Base-by-base conservation (phyloP, 2,329 filamentous ascomycete species). In the Coniochaeta sp. region DNA sequence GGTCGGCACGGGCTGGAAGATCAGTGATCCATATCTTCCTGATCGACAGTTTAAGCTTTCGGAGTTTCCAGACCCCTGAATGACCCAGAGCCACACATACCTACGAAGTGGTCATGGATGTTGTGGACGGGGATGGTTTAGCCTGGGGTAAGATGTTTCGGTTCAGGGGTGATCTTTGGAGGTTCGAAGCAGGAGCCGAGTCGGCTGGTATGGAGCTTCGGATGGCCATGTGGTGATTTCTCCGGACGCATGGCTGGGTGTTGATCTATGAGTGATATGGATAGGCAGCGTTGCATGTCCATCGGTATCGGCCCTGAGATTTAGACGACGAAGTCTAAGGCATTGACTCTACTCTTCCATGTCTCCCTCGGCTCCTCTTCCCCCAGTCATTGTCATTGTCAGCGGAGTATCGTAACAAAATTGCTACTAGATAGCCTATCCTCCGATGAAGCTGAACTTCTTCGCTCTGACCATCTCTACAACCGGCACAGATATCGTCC, bases 21-120 rank as follows among this genome's bases (percentile, higher is more conserved):
- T 42, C 38, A 42, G 20, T 42, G 38, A 42, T 42, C 38, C 38
- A 42, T 42, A 42, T 42, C 38, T 42, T 42, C 38, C 13, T 42
- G 38, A 42, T 42, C 38, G 38, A 42, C 38, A 42, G 38, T 42
- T 26, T 42, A 26, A 42, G 20, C n/a, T 42, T 42, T 18, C 18
- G 26, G 38, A n/a, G n/a, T n/a, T 24, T 24, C 38, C 38, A 42
- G 38, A 42, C 38, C 18, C 20, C 26, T 26, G 2, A 22, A 33
- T n/a, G 38, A 14, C 38, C 20, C 8, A 26, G 38, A 26, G 26
- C 38, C 38, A n/a, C 7, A 26, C 10, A 42, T 26, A 26, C 18
- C 33, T 38, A 18, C 33, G 18, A 14, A 24, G 13, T 24, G 38
- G 38, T 42, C 38, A 42, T 24, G 22, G 38, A 18, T 42, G 18